A percentile compares a stretch with the other conserved stretches of the same genome.
Evolutionary conservation across 345 rosid species (phyloP).

Genomic region (Acer saccharum): DNA sequence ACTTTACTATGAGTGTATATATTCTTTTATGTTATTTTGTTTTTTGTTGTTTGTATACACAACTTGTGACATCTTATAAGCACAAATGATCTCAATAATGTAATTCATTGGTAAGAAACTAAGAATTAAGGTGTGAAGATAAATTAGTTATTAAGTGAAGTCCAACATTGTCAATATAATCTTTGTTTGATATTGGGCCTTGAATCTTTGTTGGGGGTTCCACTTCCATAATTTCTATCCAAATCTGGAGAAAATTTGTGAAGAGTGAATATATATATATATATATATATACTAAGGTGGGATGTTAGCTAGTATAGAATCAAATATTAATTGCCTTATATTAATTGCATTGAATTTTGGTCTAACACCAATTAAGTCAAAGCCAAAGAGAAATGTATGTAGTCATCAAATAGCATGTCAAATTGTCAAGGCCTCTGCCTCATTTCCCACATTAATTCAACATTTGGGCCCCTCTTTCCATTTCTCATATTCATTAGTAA

Average conservation of each 20-base stretch:
- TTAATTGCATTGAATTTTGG: neutral
- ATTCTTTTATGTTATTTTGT: no score
- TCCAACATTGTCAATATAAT: neutral
- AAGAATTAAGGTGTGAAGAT: neutral
- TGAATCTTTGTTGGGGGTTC: neutral
- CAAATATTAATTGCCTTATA: neutral
- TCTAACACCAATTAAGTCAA: neutral
- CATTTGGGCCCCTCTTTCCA: conserved; percentile 12
- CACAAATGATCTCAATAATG: neutral
- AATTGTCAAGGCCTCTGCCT: no score
- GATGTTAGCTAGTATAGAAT: neutral
- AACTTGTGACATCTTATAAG: neutral
- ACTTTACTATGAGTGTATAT: no score
- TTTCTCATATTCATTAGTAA: neutral
- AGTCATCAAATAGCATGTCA: conserved; percentile 3
- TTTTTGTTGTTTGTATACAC: no score
- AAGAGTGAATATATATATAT: neutral
- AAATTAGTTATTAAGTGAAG: neutral
- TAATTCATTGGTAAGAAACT: neutral
- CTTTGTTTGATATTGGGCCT: neutral
- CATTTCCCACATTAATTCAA: neutral
- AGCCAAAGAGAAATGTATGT: neutral
- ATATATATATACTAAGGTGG: neutral
- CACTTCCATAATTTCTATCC: neutral
- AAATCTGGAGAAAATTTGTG: neutral